Evolutionary conservation across 139 green algal genomes (phyloP).

Genomic region (Chlamydomonas sp.): DNA sequence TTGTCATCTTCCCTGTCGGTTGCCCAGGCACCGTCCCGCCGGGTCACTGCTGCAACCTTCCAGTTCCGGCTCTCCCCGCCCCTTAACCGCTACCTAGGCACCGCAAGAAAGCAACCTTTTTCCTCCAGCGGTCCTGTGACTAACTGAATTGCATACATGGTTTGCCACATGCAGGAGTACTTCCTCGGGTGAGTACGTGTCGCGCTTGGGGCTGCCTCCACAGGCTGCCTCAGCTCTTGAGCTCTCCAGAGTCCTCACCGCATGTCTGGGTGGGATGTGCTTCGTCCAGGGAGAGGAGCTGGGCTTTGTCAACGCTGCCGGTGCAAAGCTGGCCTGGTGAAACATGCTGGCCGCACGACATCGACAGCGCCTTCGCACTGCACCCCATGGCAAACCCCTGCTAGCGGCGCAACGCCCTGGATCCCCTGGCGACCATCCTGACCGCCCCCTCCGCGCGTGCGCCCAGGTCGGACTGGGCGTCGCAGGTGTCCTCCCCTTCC

Average conservation of each 20-base stretch:
- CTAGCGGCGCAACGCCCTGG: neutral
- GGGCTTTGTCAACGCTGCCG: too few relatives aligned
- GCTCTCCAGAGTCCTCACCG: neutral
- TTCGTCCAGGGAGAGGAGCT: too few relatives aligned
- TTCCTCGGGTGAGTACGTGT: constrained; percentile 2
- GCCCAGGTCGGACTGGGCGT: neutral
- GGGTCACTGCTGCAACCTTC: too few relatives aligned
- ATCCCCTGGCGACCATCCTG: neutral
- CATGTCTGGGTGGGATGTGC: neutral
- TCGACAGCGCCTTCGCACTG: too few relatives aligned
- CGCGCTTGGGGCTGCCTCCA: neutral
- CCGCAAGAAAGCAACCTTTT: neutral
- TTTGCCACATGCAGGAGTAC: neutral
- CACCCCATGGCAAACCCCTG: neutral
- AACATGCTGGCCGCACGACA: too few relatives aligned
- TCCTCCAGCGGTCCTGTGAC: neutral
- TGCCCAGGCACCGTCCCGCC: too few relatives aligned
- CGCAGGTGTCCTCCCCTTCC: neutral
- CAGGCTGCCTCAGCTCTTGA: neutral
- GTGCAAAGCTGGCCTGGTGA: too few relatives aligned
- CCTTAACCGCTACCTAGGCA: neutral
- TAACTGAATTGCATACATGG: neutral
- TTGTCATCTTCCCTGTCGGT: too few relatives aligned
- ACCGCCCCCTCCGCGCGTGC: neutral
- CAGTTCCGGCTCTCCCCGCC: too few relatives aligned